Percentiles rank a stretch among this genome's conserved stretches.
phyloP scores from a whole-genome alignment of 306 rosid species.

The Phaseolus lunatus region DNA sequence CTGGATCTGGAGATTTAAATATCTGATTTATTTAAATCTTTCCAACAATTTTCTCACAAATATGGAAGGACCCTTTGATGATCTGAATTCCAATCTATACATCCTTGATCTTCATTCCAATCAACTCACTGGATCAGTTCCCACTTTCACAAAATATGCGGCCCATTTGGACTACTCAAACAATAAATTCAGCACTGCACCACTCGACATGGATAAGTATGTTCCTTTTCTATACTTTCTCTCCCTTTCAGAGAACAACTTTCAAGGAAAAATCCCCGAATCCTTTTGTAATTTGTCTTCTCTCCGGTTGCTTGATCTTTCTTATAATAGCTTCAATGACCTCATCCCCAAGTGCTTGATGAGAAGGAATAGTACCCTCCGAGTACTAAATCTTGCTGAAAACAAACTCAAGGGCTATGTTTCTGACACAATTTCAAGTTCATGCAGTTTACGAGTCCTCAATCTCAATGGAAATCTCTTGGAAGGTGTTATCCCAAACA shows the following conservation, averaged over 20 bases:
- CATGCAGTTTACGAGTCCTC: conserved; percentile 38
- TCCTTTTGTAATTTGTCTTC: conserved; percentile 26
- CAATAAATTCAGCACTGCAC: conserved; percentile 48
- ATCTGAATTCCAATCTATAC: not conserved
- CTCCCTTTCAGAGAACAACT: conserved; percentile 33
- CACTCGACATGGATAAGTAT: conserved; percentile 19
- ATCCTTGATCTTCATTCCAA: conserved; percentile 58
- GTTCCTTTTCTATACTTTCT: not conserved
- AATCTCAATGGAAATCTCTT: conserved; percentile 45
- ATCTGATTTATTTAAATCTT: conserved; percentile 44
- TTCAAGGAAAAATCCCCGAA: conserved; percentile 25
- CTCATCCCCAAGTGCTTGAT: conserved; percentile 45
- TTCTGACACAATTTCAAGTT: not conserved
- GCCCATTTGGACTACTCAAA: conserved; percentile 45
- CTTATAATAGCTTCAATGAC: conserved; percentile 38
- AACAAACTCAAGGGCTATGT: conserved; percentile 43
- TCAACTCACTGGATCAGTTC: conserved; percentile 44
- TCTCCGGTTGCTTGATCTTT: conserved; percentile 52
- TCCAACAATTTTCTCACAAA: conserved; percentile 55
- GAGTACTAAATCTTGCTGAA: conserved; percentile 32
- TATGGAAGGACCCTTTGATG: conserved; percentile 32
- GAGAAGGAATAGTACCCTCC: not conserved
- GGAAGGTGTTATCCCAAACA: conserved; percentile 38
- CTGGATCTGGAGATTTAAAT: conserved; percentile 60
- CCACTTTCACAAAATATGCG: not conserved